phyloP scores from a whole-genome alignment of 306 rosid species.

The Canavalia gladiata region DNA sequence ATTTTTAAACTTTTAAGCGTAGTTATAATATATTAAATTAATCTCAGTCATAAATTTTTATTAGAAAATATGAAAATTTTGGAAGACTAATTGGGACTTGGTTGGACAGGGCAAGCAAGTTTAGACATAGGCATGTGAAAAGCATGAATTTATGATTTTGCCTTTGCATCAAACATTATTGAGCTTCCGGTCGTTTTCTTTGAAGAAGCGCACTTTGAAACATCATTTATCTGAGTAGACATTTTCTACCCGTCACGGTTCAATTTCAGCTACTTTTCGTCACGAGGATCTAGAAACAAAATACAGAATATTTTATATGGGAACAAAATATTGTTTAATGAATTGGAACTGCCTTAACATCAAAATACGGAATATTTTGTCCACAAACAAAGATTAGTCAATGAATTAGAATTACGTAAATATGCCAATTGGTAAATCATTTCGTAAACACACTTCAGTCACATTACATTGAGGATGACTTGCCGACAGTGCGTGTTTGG shows the following conservation, averaged over 20 bases:
- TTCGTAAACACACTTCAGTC: neutral
- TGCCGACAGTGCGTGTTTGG: neutral
- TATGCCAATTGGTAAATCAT: conserved; percentile 17
- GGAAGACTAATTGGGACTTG: too few relatives aligned
- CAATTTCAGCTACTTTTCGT: conserved; percentile 5
- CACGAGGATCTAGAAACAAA: conserved; percentile 36
- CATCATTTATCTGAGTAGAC: neutral
- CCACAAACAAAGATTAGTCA: neutral
- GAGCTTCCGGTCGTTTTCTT: conserved; percentile 1
- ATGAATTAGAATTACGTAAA: conserved; percentile 26
- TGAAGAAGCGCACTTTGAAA: neutral
- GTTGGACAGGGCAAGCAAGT: neutral
- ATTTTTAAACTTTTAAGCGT: too few relatives aligned
- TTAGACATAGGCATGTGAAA: neutral
- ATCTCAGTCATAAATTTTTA: too few relatives aligned
- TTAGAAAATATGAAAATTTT: too few relatives aligned
- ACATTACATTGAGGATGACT: neutral
- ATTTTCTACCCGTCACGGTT: neutral
- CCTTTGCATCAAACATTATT: neutral
- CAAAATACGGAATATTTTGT: conserved; percentile 9
- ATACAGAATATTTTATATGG: neutral
- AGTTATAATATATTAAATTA: too few relatives aligned
- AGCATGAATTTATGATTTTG: neutral
- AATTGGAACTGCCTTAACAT: neutral
- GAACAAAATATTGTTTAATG: conserved; percentile 8